Evolutionary conservation across 768 basidiomycete genomes (phyloP), one percentile per base, ranked within the genome.

Genomic region (Ephemerocybe angulata): DNA sequence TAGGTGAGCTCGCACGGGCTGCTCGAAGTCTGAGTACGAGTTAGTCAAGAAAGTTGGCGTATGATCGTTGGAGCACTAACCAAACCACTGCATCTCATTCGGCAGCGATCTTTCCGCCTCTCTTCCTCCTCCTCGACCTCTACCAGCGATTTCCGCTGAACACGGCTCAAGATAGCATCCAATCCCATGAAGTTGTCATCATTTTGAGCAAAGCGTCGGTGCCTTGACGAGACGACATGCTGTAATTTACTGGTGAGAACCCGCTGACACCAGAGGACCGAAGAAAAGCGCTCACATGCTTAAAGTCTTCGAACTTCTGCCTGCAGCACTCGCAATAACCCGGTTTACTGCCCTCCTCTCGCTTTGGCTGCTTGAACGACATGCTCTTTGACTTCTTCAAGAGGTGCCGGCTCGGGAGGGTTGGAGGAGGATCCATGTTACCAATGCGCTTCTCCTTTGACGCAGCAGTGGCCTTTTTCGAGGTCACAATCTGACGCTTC

Each of bases 311-410:
- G 64, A 95, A 99, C 69, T 93, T 93, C 53, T 79, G 65, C 35
- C 96, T 82, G 69, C 97, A 99, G 67, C 93, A 95, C 70, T 99
- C 97, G 69, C 97, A 99, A 70, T 98, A 98, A 4, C 97, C 97
- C 4, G 95, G 88, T 63, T 97, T 98, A 58, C 80, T 84, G 17
- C 85, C 85, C 72, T 96, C 93, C 55, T 93, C 90, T 35, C 90
- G 84, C 64, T 83, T 86, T 7, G 88, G 85, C 53, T 89, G 73
- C 63, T 80, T 78, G 44, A 92, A 70, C 1, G 87, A 89, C 50
- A 88, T 91, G 61, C 90, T 93, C 59, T 83, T 82, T 65, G 88
- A 88, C 71, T 89, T 93, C 63, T 82, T 79, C 48, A 93, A 72
- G 41, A 77, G 70, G 21, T 75, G 76, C 40, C 78, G 76, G 30